Percentiles rank a stretch among this genome's conserved stretches.
These are phyloP conservation scores for Enterocytospora artemiae DNA, from an alignment of 371 early-diverging fungal genomes.

Conservation along the genomic window DNA sequence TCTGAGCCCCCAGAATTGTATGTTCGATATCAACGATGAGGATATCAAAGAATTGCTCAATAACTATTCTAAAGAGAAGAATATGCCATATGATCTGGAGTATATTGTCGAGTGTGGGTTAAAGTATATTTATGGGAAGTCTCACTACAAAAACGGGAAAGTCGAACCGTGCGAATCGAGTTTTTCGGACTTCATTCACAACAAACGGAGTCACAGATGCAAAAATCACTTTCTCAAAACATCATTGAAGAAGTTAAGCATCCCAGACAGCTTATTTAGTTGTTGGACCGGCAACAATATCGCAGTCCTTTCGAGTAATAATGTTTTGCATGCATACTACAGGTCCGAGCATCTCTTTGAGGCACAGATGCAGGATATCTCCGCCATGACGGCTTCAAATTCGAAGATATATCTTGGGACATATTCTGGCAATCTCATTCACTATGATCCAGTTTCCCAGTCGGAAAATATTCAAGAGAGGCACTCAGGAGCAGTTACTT, in stretches of 20 bases:
- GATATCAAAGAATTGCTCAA: constrained; percentile 12
- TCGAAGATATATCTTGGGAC: constrained; percentile 5
- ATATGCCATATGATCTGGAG: constrained; percentile 1
- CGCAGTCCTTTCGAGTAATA: constrained; percentile 4
- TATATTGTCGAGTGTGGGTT: constrained; percentile 14
- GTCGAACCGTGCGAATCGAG: not conserved
- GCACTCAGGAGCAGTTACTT: constrained; percentile 5
- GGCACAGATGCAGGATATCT: not conserved
- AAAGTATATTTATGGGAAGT: constrained; percentile 22
- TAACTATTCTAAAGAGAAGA: constrained; percentile 7
- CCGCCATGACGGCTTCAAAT: constrained; percentile 1
- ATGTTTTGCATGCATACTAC: constrained; percentile 9
- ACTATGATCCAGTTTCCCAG: constrained; percentile 13
- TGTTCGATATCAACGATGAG: constrained; percentile 19
- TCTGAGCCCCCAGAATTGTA: constrained; percentile 1
- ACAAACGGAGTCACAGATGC: not conserved
- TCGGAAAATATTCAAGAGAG: not conserved
- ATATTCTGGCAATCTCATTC: constrained; percentile 2
- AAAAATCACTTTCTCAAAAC: not conserved
- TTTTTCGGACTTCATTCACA: not conserved
- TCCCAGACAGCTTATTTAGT: not conserved
- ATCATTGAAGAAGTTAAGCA: not conserved
- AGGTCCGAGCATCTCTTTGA: constrained; percentile 19
- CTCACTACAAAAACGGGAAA: constrained; percentile 8
- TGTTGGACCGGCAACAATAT: constrained; percentile 19